Evolutionary conservation across 345 rosid species (phyloP).

Genomic region (Pistacia vera): DNA sequence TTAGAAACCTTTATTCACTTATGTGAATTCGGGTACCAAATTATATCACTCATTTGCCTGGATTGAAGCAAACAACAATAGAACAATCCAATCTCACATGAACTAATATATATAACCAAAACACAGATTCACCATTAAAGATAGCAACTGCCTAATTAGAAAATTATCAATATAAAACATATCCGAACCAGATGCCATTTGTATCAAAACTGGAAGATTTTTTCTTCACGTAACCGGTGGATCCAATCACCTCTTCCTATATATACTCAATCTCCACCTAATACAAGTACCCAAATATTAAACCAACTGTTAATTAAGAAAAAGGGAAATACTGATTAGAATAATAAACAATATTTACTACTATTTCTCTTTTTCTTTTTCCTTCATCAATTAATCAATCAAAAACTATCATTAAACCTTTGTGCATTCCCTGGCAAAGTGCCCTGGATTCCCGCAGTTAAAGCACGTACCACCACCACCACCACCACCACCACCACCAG

Average conservation of each 20-base stretch:
- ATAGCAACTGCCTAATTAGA: constrained; percentile 3
- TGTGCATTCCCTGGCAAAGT: constrained; percentile 30
- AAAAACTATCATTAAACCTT: background rate
- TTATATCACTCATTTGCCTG: background rate
- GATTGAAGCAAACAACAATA: background rate
- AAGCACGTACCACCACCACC: constrained; percentile 10
- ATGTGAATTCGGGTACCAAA: too few relatives aligned
- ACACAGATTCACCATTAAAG: background rate
- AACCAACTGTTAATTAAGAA: background rate
- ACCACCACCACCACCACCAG: background rate
- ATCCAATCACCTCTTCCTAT: background rate
- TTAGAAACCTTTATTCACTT: too few relatives aligned
- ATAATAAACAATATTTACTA: constrained; percentile 29
- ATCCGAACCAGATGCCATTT: constrained; percentile 8
- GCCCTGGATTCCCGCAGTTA: constrained; percentile 26
- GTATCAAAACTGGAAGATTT: constrained; percentile 20
- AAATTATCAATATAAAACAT: background rate
- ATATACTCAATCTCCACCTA: constrained; percentile 7
- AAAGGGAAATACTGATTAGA: constrained; percentile 10
- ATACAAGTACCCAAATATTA: background rate
- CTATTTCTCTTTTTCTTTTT: constrained; percentile 16
- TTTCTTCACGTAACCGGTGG: background rate
- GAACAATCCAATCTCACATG: background rate
- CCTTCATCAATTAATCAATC: constrained; percentile 15
- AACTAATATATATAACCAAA: background rate